Evolutionary conservation across 2,329 filamentous ascomycete species (phyloP), one percentile per base, ranked within the genome.

Genomic region (Colletotrichum lupini): DNA sequence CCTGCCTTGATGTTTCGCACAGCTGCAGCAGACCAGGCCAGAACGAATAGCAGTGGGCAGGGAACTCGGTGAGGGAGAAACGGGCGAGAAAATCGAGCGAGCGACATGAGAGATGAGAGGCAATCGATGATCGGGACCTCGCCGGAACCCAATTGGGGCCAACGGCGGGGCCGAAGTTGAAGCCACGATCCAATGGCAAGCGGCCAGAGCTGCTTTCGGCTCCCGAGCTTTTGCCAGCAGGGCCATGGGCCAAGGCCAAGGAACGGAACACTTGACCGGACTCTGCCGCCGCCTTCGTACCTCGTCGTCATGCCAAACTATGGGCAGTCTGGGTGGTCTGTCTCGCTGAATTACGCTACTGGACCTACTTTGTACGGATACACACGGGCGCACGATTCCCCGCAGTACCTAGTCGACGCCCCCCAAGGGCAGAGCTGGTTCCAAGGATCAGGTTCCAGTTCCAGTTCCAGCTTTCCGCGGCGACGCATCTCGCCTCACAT

Each of bases 161-260:
- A 55, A 26, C 67, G 56, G 70, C 53, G 70, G 67, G 60, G 60
- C 67, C 60, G 67, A 70, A 61, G 24, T n/a, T 30, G 30, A 52
- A 26, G 35, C 32, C 57, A 24, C 22, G 26, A 60, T 7, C 70
- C 70, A 73, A 73, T 73, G 42, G 30, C 14, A 53, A 35, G 35
- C 46, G 4, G 24, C 26, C 16, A 69, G 30, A 26, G 60, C 30
- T 46, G 9, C 14, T n/a, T 53, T 24, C 65, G 28, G 49, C 69
- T 37, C 66, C 62, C 69, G 69, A 69, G 59, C 55, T 73, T 73
- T 73, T 63, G 26, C 70, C 68, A 60, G 55, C 49, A 57, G 37
- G 52, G 30, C 52, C 16, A 65, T 56, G 52, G 22, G 30, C 52
- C 16, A 65, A 65, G 52, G 30, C 52, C 24, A 56, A 5, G 52